These are phyloP conservation scores for Bothriochloa decipiens DNA, from an alignment of 176 grass and related monocot genomes.

Conservation along the genomic window DNA sequence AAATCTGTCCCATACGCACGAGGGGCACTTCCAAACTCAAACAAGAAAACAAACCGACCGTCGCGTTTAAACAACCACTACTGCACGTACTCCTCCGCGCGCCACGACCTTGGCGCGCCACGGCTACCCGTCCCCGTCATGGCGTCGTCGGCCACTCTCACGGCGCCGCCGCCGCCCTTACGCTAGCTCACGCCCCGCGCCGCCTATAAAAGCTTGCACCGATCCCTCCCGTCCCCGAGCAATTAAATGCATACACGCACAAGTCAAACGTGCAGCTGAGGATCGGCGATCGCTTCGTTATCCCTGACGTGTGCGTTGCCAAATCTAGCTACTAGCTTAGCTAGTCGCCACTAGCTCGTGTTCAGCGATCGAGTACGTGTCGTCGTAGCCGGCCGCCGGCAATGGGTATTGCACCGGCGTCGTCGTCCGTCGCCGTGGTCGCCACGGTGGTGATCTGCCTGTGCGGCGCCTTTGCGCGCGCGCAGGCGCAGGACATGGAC, in stretches of 20 bases:
- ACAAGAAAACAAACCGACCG: neutral
- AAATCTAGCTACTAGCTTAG: neutral
- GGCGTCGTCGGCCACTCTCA: constrained; percentile 21
- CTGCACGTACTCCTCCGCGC: neutral
- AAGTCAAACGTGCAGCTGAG: constrained; percentile 17
- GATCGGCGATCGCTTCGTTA: neutral
- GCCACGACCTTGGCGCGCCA: constrained; percentile 44
- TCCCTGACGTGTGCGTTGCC: neutral
- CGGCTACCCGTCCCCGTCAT: constrained; percentile 18
- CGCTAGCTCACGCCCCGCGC: neutral
- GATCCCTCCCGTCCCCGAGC: constrained; percentile 25
- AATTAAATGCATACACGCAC: constrained; percentile 8
- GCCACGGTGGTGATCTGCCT: neutral
- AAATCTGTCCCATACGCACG: neutral
- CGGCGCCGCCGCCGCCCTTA: neutral
- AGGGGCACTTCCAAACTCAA: neutral
- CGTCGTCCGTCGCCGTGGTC: neutral
- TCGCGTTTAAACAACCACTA: constrained; percentile 12
- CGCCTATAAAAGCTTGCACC: constrained; percentile 41
- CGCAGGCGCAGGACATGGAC: constrained; percentile 52
- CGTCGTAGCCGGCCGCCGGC: neutral
- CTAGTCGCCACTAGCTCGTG: neutral
- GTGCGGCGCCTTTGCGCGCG: constrained; percentile 7
- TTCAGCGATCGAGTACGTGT: neutral
- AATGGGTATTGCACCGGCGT: constrained; percentile 13